Evolutionary conservation across 768 basidiomycete genomes (phyloP).

Genomic region (Kwoniella europaea): DNA sequence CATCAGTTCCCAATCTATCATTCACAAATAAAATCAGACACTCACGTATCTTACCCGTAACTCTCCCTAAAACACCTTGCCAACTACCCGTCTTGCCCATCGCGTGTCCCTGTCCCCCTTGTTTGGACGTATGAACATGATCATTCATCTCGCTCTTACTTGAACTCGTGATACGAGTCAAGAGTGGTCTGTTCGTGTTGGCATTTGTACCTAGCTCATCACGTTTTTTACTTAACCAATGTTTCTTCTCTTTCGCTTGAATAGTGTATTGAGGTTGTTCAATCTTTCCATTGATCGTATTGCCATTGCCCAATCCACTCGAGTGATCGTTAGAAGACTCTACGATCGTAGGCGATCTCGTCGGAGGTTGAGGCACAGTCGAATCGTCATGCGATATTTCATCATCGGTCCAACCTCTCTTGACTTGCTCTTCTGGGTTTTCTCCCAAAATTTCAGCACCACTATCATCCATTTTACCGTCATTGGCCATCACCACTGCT

Average conservation of each 20-base stretch:
- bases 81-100: conserved; percentile 8
- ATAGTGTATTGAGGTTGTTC: too few relatives aligned
- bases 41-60: conserved; percentile 22
- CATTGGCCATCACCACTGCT: not conserved
- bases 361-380: not conserved
- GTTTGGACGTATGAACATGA: not conserved
- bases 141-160: not conserved
- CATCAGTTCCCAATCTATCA: not conserved
- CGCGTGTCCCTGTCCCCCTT: conserved; percentile 7
- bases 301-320: not conserved
- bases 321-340: not conserved
- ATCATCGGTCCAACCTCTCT: too few relatives aligned
- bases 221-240: conserved; percentile 25
- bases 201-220: not conserved
- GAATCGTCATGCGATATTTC: not conserved
- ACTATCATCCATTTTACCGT: not conserved
- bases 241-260: conserved; percentile 7
- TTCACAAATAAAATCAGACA: not conserved
- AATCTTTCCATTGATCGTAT: not conserved
- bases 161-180: not conserved
- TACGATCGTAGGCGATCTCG: not conserved
- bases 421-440: too few relatives aligned
- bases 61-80: conserved; percentile 8
- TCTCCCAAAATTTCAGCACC: not conserved
- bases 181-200: not conserved